Conservation (phyloP, 2,329 filamentous ascomycete species). For the Pseudohalonectria lignicola region DNA sequence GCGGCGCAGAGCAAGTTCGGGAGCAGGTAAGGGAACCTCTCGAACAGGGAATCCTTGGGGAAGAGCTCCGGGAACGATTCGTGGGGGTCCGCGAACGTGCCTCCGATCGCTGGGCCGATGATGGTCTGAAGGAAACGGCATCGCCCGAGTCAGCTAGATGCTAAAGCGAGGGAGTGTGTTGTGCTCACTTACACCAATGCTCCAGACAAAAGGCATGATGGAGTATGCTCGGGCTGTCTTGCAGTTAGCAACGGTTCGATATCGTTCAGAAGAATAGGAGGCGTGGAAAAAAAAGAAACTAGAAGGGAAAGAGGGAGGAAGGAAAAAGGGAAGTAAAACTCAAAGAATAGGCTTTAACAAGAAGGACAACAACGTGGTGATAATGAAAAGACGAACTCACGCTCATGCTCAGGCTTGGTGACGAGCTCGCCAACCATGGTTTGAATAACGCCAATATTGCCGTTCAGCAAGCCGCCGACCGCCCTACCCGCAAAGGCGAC, state of each 20-base stretch:
- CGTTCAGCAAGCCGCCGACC: conserved; percentile 74
- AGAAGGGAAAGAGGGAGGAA: too few relatives aligned
- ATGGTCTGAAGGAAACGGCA: conserved; percentile 62
- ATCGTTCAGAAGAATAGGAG: background rate
- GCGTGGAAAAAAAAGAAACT: background rate
- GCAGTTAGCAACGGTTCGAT: conserved; percentile 3
- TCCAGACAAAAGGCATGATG: conserved; percentile 93
- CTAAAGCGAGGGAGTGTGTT: too few relatives aligned
- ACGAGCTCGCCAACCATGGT: conserved; percentile 90
- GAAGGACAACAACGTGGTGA: background rate
- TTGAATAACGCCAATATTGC: conserved; percentile 83
- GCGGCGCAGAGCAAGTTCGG: conserved; percentile 78
- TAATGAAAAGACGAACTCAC: conserved; percentile 46
- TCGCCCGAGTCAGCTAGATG: too few relatives aligned
- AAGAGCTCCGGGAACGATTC: conserved; percentile 63
- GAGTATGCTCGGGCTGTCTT: conserved; percentile 69
- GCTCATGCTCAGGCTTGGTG: conserved; percentile 74
- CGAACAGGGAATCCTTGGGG: conserved; percentile 57
- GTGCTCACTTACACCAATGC: conserved; percentile 42
- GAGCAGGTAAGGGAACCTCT: conserved; percentile 72
- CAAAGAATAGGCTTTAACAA: too few relatives aligned
- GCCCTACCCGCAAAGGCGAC: conserved; percentile 66
- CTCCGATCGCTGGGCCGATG: conserved; percentile 78
- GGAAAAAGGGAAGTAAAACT: too few relatives aligned
- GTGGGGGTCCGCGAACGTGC: conserved; percentile 71